phyloP scores from a whole-genome alignment of 2,329 filamentous ascomycete species.

The Ceratocystis alfenasii region DNA sequence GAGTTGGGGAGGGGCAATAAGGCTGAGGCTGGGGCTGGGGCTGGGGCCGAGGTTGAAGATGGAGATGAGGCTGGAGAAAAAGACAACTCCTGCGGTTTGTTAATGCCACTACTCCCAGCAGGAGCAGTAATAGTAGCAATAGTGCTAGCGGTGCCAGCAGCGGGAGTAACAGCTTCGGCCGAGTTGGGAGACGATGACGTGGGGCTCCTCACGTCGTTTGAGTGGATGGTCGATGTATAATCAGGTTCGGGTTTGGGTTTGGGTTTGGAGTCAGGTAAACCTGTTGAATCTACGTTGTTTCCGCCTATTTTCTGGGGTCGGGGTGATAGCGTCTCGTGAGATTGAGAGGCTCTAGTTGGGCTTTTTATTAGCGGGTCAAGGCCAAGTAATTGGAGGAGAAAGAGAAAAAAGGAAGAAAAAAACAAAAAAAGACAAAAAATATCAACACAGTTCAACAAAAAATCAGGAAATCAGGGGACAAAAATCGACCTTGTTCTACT shows the following conservation, averaged over 20 bases:
- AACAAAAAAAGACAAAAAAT: background rate
- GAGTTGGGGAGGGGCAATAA: background rate
- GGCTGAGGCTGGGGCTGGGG: background rate
- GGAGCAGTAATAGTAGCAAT: background rate
- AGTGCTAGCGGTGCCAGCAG: background rate
- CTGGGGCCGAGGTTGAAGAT: background rate
- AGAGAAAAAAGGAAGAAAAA: background rate
- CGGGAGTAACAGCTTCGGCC: slow-evolving; percentile 9
- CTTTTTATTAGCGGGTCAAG: background rate
- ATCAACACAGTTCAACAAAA: background rate
- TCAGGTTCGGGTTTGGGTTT: background rate
- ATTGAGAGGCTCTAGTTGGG: background rate
- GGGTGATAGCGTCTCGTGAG: background rate
- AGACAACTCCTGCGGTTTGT: background rate
- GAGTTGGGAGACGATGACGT: slow-evolving; percentile 17
- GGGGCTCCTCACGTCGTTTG: background rate
- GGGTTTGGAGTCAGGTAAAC: background rate
- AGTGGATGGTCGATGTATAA: background rate
- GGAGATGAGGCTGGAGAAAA: background rate
- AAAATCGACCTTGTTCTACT: background rate
- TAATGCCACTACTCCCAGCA: background rate
- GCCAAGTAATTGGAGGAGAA: background rate
- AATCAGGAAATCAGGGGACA: background rate
- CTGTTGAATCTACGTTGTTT: background rate
- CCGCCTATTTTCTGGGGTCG: background rate